These are phyloP conservation scores for Neurospora sp. DNA, from an alignment of 495 filamentous ascomycete species.

Conservation along the genomic window DNA sequence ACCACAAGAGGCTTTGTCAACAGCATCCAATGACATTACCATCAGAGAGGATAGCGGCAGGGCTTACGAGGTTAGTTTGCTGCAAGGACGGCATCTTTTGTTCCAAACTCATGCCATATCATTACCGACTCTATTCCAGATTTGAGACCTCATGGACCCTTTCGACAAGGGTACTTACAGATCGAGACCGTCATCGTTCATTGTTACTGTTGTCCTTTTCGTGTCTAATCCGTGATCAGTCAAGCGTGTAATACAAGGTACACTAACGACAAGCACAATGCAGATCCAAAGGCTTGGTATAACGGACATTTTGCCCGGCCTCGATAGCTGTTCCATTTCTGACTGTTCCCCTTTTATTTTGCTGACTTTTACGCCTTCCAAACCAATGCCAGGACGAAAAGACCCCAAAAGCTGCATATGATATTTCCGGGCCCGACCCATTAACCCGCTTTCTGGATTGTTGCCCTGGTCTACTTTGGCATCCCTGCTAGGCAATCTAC, in stretches of 20 bases:
- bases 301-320: neutral
- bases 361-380: neutral
- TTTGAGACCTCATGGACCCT: neutral
- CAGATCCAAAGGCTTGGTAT: neutral
- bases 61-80: neutral
- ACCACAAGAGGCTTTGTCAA: neutral
- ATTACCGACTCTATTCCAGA: neutral
- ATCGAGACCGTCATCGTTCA: neutral
- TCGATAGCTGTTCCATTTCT: neutral
- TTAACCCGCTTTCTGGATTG: slow-evolving; percentile 22
- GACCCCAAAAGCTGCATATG: too few relatives aligned
- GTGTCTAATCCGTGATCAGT: neutral
- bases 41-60: neutral
- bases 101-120: neutral
- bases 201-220: neutral
- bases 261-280: neutral
- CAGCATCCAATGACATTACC: neutral
- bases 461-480: slow-evolving; percentile 3
- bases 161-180: neutral
- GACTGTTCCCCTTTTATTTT: neutral
- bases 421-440: slow-evolving; percentile 4
- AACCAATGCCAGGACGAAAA: neutral
- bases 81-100: neutral
- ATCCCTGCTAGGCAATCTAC: slow-evolving; percentile 25
- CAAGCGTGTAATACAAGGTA: neutral